Evolutionary conservation across 176 grass and related monocot species (phyloP).

Genomic region (Paspalum vaginatum): DNA sequence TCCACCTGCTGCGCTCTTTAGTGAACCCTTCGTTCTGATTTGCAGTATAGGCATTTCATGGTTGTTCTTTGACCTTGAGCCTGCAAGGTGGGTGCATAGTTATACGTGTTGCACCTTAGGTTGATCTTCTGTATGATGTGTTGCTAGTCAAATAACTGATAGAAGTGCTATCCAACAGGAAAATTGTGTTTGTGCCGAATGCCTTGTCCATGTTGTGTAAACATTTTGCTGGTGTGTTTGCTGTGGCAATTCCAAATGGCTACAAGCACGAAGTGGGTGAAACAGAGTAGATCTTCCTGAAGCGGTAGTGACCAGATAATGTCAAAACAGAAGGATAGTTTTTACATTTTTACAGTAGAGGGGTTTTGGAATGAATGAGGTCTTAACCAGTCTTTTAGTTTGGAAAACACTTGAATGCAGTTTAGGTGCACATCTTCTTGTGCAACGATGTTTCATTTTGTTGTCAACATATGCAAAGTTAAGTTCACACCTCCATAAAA

Average conservation of each 20-base stretch:
- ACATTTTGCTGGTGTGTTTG: slow-evolving; percentile 14
- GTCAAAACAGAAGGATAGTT: neutral
- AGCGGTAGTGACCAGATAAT: neutral
- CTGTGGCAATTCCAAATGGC: neutral
- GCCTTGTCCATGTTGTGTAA: slow-evolving; percentile 6
- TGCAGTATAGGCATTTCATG: neutral
- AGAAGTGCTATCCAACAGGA: neutral
- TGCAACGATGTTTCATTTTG: neutral
- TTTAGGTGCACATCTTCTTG: slow-evolving; percentile 1
- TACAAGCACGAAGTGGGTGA: neutral
- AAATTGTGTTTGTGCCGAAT: neutral
- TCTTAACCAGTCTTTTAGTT: neutral
- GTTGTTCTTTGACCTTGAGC: neutral
- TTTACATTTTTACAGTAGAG: neutral
- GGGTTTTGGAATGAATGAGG: neutral
- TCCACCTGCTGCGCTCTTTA: neutral
- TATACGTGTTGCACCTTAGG: neutral
- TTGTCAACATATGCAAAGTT: slow-evolving; percentile 9
- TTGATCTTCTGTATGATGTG: neutral
- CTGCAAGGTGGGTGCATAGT: neutral
- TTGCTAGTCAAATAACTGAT: neutral
- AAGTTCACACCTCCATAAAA: too few relatives aligned
- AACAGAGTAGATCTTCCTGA: neutral
- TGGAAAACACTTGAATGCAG: neutral
- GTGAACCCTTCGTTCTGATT: neutral